Evolutionary conservation across 805 yeast species (phyloP).

Genomic region (Candida alai): DNA sequence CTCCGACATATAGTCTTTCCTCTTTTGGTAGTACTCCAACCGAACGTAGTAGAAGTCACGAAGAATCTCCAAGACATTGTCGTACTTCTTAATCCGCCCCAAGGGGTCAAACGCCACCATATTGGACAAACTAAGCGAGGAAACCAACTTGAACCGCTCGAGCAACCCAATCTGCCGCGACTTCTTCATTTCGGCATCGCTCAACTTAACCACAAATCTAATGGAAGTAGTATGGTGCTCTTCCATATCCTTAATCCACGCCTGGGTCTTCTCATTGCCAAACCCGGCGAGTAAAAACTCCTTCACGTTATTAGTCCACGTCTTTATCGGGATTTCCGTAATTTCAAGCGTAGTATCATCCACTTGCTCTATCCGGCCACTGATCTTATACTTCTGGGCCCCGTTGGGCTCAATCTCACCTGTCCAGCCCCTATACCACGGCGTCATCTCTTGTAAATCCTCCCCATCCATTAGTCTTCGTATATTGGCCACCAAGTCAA

Average conservation of each 20-base stretch:
- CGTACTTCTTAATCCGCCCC: constrained; percentile 83
- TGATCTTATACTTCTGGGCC: constrained; percentile 67
- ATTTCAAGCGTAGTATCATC: constrained; percentile 81
- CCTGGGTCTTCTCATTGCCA: constrained; percentile 67
- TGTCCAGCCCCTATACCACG: constrained; percentile 96
- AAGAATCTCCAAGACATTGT: constrained; percentile 69
- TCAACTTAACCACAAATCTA: constrained; percentile 70
- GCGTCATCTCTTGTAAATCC: constrained; percentile 67
- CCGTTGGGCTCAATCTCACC: constrained; percentile 68
- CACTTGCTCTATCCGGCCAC: constrained; percentile 76
- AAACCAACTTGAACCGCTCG: constrained; percentile 75
- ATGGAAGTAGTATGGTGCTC: constrained; percentile 88
- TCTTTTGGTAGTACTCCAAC: constrained; percentile 82
- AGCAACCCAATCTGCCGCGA: constrained; percentile 71
- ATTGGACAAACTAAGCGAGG: constrained; percentile 68
- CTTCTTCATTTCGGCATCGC: constrained; percentile 79
- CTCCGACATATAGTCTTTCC: constrained; percentile 76
- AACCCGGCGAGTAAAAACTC: constrained; percentile 75
- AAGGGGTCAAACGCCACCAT: constrained; percentile 95
- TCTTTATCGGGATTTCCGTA: constrained; percentile 86
- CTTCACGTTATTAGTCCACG: constrained; percentile 91
- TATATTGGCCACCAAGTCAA: constrained; percentile 73
- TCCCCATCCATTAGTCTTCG: constrained; percentile 70
- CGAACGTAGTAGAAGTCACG: constrained; percentile 83
- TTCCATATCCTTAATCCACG: constrained; percentile 93